Evolutionary conservation across 805 yeast genomes (phyloP).

Genomic region (Phaffomyces opuntiae): DNA sequence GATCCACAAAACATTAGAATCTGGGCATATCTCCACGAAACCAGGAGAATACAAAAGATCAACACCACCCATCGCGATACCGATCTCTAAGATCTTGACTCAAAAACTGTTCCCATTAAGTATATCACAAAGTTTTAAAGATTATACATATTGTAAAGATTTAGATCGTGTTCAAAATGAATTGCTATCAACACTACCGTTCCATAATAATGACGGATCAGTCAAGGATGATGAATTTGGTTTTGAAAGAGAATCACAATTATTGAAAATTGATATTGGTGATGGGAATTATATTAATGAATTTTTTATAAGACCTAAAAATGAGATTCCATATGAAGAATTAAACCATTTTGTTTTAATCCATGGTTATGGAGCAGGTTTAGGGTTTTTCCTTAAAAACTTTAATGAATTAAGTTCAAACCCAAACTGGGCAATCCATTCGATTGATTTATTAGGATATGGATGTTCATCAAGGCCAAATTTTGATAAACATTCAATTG

Average conservation of each 20-base stretch:
- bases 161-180: slow-evolving; percentile 41
- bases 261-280: slow-evolving; percentile 32
- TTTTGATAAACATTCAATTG: slow-evolving; percentile 24
- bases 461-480: slow-evolving; percentile 82
- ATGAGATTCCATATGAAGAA: slow-evolving; percentile 20
- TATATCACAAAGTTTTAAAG: slow-evolving; percentile 43
- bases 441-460: slow-evolving; percentile 84
- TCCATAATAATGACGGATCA: slow-evolving; percentile 28
- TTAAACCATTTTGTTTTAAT: slow-evolving; percentile 58
- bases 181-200: slow-evolving; percentile 38
- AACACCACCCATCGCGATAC: slow-evolving; percentile 64
- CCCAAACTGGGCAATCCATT: slow-evolving; percentile 65
- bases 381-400: slow-evolving; percentile 78
- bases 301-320: slow-evolving; percentile 50
- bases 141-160: slow-evolving; percentile 35
- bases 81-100: slow-evolving; percentile 40
- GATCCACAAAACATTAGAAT: background rate
- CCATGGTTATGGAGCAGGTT: slow-evolving; percentile 95
- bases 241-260: slow-evolving; percentile 16
- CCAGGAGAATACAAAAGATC: slow-evolving; percentile 36
- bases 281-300: slow-evolving; percentile 67
- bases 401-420: slow-evolving; percentile 42
- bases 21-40: background rate
- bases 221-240: slow-evolving; percentile 17
- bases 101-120: slow-evolving; percentile 53